Evolutionary conservation across 2,329 filamentous ascomycete species (phyloP), one percentile per base, ranked within the genome.

Genomic region (Penicillium sp.): DNA sequence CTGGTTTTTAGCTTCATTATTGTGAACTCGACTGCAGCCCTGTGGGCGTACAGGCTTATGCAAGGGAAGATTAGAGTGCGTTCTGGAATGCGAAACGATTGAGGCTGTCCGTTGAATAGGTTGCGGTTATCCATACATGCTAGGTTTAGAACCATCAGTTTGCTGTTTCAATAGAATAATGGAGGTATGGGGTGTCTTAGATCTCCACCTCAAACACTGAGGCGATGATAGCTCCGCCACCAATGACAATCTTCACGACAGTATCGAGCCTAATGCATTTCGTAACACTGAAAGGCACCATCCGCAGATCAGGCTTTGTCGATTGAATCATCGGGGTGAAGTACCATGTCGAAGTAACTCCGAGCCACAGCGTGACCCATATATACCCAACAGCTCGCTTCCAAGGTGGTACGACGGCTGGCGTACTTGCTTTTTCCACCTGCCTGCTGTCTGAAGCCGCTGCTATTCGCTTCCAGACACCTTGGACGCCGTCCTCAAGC

Each of bases 1-100:
- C 27, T 63, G 41, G 58, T 58, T 8, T 63, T 63, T 31, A 43
- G 53, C 13, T 60, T 62, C 46, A 40, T 56, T 11, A 53, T 61
- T 40, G 47, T 51, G 7, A 27, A 35, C 7, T 18, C 49, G n/a
- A 43, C 29, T 12, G 29, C 47, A 6, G n/a, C 41, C 10, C 41
- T 55, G 7, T 55, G 50, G 50, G 11, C 29, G 13, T 46, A 46
- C 31, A 44, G 50, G 18, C 34, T 55, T 11, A 41, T 27, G 2
- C 50, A 22, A 31, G 53, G 50, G 14, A 43, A 41, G 28, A 14
- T 53, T 22, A 44, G 30, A 43, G 22, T 22, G 3, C 10, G 2
- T 2, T 7, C 16, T 25, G 29, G 30, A 12, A 11, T 2, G 6
- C 7, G 19, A 6, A 30, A 28, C 13, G 3, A 30, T 22, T 31